Percentiles rank a stretch among this genome's conserved stretches.
Evolutionary conservation across 129 eudicot species (phyloP).

Genomic region (Artemisia argyi): DNA sequence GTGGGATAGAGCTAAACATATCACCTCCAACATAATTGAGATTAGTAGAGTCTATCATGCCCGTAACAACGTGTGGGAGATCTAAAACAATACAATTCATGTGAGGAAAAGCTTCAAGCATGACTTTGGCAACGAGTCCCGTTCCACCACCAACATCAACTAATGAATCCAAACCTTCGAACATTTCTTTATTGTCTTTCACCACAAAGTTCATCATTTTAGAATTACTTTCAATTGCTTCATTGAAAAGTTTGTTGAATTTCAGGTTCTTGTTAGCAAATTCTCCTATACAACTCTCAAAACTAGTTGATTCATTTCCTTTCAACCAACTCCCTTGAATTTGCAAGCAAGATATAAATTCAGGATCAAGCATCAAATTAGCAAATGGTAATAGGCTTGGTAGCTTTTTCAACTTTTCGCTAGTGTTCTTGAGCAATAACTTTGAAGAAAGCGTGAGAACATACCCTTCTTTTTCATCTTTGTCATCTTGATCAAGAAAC

Average conservation of each 20-base stretch:
- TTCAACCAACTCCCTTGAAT: constrained; percentile 27
- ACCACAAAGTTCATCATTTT: constrained; percentile 22
- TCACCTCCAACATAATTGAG: constrained; percentile 45
- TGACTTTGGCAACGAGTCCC: constrained; percentile 31
- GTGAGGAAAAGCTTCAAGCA: constrained; percentile 35
- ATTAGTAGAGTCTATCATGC: constrained; percentile 23
- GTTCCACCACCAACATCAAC: constrained; percentile 65
- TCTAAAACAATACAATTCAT: constrained; percentile 44
- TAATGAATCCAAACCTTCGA: constrained; percentile 36
- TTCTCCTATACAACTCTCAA: constrained; percentile 22
- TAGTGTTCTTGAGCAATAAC: constrained; percentile 31
- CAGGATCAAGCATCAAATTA: constrained; percentile 8
- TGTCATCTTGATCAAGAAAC: constrained; percentile 6
- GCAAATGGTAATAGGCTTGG: constrained; percentile 22
- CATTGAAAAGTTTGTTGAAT: constrained; percentile 24
- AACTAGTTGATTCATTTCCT: constrained; percentile 19
- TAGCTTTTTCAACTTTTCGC: not conserved
- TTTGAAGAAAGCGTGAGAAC: constrained; percentile 29
- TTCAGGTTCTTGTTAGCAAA: constrained; percentile 22
- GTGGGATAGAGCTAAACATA: constrained; percentile 45
- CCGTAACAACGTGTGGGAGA: constrained; percentile 48
- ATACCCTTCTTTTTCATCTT: constrained; percentile 21
- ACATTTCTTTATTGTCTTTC: constrained; percentile 23
- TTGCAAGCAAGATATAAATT: constrained; percentile 16
- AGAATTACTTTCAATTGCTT: constrained; percentile 39